Conservation (phyloP, 768 basidiomycete genomes). For the Leccinum fibrillosum region DNA sequence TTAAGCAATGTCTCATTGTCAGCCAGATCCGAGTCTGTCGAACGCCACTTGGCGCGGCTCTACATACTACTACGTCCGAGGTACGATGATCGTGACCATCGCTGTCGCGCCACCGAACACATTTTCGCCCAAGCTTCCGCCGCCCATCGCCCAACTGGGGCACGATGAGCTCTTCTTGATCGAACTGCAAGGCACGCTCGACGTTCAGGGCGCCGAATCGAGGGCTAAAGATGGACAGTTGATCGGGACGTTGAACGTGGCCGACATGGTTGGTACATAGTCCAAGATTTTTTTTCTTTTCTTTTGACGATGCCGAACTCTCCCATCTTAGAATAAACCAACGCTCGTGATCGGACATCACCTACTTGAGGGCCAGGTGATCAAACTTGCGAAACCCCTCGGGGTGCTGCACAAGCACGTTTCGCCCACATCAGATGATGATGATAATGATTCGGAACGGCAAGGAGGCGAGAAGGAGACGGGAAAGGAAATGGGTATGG, state of each 20-base stretch:
- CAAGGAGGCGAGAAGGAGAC: not conserved
- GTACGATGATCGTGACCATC: constrained; percentile 70
- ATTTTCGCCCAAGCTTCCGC: constrained; percentile 46
- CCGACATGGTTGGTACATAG: constrained; percentile 49
- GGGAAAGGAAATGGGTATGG: not conserved
- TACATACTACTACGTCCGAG: too few species aligned
- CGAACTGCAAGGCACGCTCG: constrained; percentile 83
- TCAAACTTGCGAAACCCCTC: constrained; percentile 71
- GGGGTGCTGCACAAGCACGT: constrained; percentile 58
- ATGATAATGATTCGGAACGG: not conserved
- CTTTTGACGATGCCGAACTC: not conserved
- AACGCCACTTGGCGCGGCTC: too few species aligned
- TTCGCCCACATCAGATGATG: not conserved
- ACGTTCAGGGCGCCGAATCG: constrained; percentile 53
- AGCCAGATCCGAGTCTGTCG: too few species aligned
- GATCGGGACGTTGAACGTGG: constrained; percentile 75
- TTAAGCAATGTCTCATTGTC: too few species aligned
- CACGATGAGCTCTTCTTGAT: constrained; percentile 79
- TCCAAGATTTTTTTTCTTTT: not conserved
- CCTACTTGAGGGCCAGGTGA: constrained; percentile 83
- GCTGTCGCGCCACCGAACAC: constrained; percentile 34
- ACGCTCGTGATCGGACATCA: constrained; percentile 86
- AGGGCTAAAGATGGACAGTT: constrained; percentile 61
- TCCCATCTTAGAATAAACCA: constrained; percentile 54
- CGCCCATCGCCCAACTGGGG: constrained; percentile 67